Base-by-base conservation (phyloP, 164 flowering plant genomes). In the Vitis labrusca region DNA sequence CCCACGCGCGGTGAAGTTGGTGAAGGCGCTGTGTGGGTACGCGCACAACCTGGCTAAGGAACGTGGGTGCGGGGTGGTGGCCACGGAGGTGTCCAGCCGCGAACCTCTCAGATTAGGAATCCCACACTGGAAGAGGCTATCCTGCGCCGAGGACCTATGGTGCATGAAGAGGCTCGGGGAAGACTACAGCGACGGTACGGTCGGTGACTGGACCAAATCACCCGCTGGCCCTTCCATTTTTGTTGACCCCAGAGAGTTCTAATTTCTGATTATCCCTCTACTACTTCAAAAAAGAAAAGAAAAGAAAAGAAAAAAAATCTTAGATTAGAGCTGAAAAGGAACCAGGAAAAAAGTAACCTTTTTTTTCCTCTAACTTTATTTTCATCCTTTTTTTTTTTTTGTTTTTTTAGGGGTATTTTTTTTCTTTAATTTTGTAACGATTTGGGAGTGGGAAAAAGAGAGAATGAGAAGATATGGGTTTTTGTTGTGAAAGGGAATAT, bases 171-270 rank as follows among this genome's bases (percentile, higher is more conserved):
- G 95, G 73, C 87, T 96, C 4, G 89, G 83, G 37, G 93, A 87
- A 61, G 95, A 89, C 64, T 87, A 89, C 74, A 85, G 93, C 58
- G 97, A 94, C 71, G 94, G 93, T 5, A 66, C 93, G 3, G 84
- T 92, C 56, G 98, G 98, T 63, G 98, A 96, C 76, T 96, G 99
- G 99, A 96, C 98, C 16, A 93, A 90, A 65, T 92, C 99, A 8
- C 71, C 81, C 12, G 86, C 97, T 32, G 93, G 89, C 2, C 8
- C 67, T 16, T 91, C 99, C 56, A 88, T 95, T 76, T 95, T 95
- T 77, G 98, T 93, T 61, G 99, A 95, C 77, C 98, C 99, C 1
- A 83, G 99, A 73, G 98, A 91, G 77, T 66, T 91, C 66, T 92
- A 70, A 75, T 10, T 5, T 7, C 1, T 50, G n/a, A 14, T 12